Percentiles rank a stretch among this genome's conserved stretches.
Evolutionary conservation across 2,329 filamentous ascomycete genomes (phyloP).

Genomic region (Colletotrichum destructivum): DNA sequence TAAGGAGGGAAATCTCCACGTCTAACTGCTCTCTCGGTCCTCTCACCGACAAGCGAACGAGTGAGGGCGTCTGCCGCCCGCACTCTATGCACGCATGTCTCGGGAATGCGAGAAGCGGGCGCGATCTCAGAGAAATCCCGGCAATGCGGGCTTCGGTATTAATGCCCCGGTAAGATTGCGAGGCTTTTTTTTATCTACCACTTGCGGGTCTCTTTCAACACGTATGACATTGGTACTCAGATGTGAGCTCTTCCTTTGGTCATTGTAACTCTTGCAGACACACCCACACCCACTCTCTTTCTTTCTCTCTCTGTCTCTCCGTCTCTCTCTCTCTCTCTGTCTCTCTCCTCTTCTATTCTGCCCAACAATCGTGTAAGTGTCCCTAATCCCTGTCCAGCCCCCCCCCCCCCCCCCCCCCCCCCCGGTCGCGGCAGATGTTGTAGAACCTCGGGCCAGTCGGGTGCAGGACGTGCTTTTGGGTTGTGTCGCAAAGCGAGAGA

Average conservation of each 20-base stretch:
- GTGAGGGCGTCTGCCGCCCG: constrained; percentile 26
- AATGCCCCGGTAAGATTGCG: constrained; percentile 13
- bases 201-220: neutral
- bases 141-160: constrained; percentile 39
- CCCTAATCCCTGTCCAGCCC: neutral
- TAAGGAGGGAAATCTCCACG: neutral
- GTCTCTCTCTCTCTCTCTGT: too few species aligned
- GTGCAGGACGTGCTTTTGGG: constrained; percentile 7
- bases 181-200: constrained; percentile 10
- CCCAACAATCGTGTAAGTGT: neutral
- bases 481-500: constrained; percentile 10
- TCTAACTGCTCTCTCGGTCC: neutral
- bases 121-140: constrained; percentile 29
- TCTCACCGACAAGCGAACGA: constrained; percentile 28
- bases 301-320: too few species aligned
- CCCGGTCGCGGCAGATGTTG: neutral
- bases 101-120: constrained; percentile 33
- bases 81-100: constrained; percentile 35
- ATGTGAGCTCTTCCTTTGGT: too few species aligned
- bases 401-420: too few species aligned
- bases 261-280: neutral
- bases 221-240: too few species aligned
- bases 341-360: neutral
- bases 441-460: constrained; percentile 15
- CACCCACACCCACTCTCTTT: too few species aligned